Percentiles rank a stretch among this genome's conserved stretches.
These are phyloP conservation scores for Sugiyamaella novakii DNA, from an alignment of 1,139 yeast genomes.

Conservation along the genomic window DNA sequence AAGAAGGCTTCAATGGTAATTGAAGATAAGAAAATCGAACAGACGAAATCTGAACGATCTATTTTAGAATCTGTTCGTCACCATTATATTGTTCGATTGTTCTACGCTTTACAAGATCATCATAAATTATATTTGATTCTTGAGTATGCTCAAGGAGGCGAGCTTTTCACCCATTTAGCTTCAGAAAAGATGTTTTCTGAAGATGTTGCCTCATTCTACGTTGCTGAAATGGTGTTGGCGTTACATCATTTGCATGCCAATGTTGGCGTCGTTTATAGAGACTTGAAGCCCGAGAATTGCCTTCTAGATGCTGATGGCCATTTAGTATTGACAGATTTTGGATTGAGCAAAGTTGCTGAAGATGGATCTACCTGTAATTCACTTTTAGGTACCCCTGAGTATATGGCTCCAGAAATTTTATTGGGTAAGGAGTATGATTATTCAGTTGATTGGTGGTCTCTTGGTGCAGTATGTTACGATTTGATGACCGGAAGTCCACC, in stretches of 20 bases:
- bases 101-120: constrained; percentile 86
- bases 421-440: constrained; percentile 84
- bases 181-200: constrained; percentile 85
- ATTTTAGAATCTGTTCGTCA: constrained; percentile 73
- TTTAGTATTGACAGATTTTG: constrained; percentile 87
- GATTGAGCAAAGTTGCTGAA: constrained; percentile 74
- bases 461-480: constrained; percentile 88
- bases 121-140: constrained; percentile 75
- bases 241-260: constrained; percentile 76
- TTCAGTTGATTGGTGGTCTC: constrained; percentile 95
- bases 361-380: constrained; percentile 61
- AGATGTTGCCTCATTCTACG: constrained; percentile 74
- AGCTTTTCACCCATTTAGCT: constrained; percentile 80
- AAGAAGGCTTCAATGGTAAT: constrained; percentile 74
- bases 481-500: constrained; percentile 93
- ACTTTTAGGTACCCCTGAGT: constrained; percentile 91
- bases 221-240: constrained; percentile 86
- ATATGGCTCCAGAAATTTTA: constrained; percentile 94
- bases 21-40: constrained; percentile 52
- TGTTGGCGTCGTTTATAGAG: constrained; percentile 86
- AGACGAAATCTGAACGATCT: constrained; percentile 72
- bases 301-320: constrained; percentile 77
- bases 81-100: constrained; percentile 84
- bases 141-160: constrained; percentile 94
- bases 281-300: constrained; percentile 92